Evolutionary conservation across 306 rosid species (phyloP), one percentile per base, ranked within the genome.

Genomic region (Quercus berberidifolia): DNA sequence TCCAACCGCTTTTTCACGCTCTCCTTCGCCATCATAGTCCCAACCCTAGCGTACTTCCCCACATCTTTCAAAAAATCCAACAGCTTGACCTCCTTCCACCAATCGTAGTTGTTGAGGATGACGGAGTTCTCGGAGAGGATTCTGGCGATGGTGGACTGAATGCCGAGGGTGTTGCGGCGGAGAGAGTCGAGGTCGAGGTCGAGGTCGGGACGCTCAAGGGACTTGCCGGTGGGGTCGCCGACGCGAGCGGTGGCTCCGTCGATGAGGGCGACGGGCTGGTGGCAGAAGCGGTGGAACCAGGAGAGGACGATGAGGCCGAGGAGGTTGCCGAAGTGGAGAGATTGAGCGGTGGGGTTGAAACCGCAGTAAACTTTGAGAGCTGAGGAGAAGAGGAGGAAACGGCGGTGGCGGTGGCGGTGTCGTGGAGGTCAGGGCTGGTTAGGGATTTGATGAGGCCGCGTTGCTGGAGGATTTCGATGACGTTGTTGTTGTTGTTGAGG

Each of bases 1-100:
- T 95, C 99, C 84, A 95, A 82, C 54, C 99, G 83, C 85, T 90
- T 95, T 82, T 76, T 95, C n/a, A 95, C 98, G 80, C 99, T 95
- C 81, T 95, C 99, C 79, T 95, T 95, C 15, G 94, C 85, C 52
- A 93, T 91, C 99, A 95, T 92, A 8, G 97, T 85, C 33, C 98
- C 99, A 26, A 95, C 94, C 74, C 99, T 84, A 5, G 97, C 98
- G 87, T 78, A 92, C 38, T 77, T 82, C 26, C 99, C 99, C 12
- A 95, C 96, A 25, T 76, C 75, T 82, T 84, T 92, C 74, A 95
- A 71, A 81, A 95, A 95, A 79, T 95, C 98, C 74, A 95, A 69
- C 54, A 93, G 79, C 59, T 78, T 87, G 64, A 95, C 86, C 65
- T 88, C 99, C 74, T 90, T 92, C 99, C 97, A 95, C 99, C 99